Base-by-base conservation (phyloP, 768 basidiomycete species). In the Lentinula detonsa region DNA sequence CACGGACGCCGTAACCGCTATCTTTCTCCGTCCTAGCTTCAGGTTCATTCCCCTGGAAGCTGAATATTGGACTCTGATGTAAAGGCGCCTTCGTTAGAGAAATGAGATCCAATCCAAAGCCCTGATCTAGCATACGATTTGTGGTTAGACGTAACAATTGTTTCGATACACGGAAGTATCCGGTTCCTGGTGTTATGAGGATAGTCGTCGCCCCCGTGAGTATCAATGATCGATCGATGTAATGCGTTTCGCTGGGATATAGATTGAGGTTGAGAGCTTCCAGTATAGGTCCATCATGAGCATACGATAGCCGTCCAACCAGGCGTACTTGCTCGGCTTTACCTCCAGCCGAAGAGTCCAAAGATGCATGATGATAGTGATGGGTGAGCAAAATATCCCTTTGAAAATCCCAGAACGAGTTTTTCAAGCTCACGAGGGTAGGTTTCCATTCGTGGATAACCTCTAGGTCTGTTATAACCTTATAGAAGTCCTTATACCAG, bases 401-500 rank as follows among this genome's bases (percentile, higher is more conserved):
- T 68, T 97, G 94, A 68, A 95, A 95, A 65, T 85, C 88, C 87
- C 88, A 91, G 69, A 93, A 90, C 1, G 93, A 87, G 69, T 91
- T 85, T 71, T 95, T 96, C 68, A 98, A 81, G 69, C 83, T 86
- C 62, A 91, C 87, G 4, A 98, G 82, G 0, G 91, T 93, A 1
- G 88, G 83, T 64, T 88, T 88, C 93, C 95, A 96, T 67, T 95
- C 92, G 61, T 85, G 77, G 48, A 93, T 80, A 51, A 93, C 85
- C 68, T 98, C 94, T 35, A 96, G 78, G 69, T 98, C 96, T 4
- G 93, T 91, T 68, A 95, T 91, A 65, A 98, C 88, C 73, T 96
- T 95, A 83, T 86, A 98, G 67, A 95, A 96, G 70, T 97, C 97
- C 72, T 97, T 96, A 75, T 95, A 94, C 86, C 86, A 93, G 35